These are phyloP conservation scores for Boletus subluridellus DNA, from an alignment of 1,284 basidiomycete genomes.

Conservation along the genomic window DNA sequence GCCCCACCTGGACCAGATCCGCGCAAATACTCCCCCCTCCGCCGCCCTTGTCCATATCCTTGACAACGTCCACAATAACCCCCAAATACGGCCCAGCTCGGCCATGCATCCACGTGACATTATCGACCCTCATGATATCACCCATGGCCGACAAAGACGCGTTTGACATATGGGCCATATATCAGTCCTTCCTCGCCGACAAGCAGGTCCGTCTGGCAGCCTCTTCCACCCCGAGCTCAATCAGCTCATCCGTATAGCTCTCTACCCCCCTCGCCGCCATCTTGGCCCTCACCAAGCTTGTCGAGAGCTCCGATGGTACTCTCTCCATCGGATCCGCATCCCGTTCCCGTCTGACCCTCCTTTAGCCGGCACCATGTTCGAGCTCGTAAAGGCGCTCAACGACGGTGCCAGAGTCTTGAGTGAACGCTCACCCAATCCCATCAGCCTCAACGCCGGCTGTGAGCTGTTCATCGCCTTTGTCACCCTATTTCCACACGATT, in stretches of 20 bases:
- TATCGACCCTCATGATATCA: constrained; percentile 2
- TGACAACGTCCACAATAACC: constrained; percentile 27
- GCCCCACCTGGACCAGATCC: constrained; percentile 13
- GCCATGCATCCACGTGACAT: constrained; percentile 3
- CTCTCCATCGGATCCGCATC: background rate
- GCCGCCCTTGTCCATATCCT: constrained; percentile 5
- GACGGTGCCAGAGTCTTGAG: constrained; percentile 69
- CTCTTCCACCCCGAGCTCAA: no score
- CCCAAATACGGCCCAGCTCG: constrained; percentile 10
- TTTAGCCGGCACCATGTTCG: constrained; percentile 83
- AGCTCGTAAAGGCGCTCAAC: constrained; percentile 80
- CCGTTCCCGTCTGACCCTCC: constrained; percentile 13
- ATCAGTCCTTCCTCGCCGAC: constrained; percentile 53
- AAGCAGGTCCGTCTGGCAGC: constrained; percentile 46
- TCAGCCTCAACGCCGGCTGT: constrained; percentile 85
- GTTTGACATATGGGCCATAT: constrained; percentile 59
- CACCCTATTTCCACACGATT: constrained; percentile 80
- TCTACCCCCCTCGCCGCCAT: constrained; percentile 88
- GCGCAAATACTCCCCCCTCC: constrained; percentile 25
- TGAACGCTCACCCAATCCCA: constrained; percentile 67
- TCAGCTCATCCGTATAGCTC: constrained; percentile 45
- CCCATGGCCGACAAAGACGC: constrained; percentile 8
- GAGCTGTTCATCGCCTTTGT: constrained; percentile 89
- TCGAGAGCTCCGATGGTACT: constrained; percentile 68
- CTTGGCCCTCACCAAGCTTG: constrained; percentile 73